phyloP scores from a whole-genome alignment of 768 basidiomycete genomes.

The Hysterangium stoloniferum region DNA sequence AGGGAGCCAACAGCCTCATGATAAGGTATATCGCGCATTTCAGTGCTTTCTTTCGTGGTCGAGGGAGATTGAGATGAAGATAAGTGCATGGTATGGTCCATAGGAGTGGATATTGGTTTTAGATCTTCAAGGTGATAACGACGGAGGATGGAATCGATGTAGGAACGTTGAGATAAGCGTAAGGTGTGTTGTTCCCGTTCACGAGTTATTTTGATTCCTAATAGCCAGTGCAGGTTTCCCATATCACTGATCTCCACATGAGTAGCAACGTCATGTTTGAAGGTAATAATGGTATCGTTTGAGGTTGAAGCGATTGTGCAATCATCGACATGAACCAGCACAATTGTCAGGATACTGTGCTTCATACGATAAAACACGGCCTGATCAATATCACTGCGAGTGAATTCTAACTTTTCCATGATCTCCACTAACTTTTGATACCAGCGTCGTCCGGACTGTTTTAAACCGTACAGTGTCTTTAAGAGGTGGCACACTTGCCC shows the following conservation, averaged over 20 bases:
- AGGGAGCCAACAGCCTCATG: conserved; percentile 16
- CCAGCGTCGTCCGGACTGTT: conserved; percentile 14
- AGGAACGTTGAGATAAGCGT: conserved; percentile 21
- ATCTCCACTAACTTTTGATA: conserved; percentile 7
- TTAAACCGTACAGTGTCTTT: conserved; percentile 14
- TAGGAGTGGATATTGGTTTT: conserved; percentile 23
- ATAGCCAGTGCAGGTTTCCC: conserved; percentile 23
- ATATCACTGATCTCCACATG: conserved; percentile 21
- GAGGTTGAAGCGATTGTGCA: conserved; percentile 9
- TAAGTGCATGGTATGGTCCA: conserved; percentile 23
- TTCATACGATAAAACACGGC: conserved; percentile 18
- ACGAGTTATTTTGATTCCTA: conserved; percentile 24
- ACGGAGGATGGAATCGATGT: conserved; percentile 25
- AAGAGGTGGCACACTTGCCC: not conserved
- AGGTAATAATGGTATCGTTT: not conserved
- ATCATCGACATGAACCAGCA: conserved; percentile 20
- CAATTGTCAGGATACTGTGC: conserved; percentile 6
- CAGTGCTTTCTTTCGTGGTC: not conserved
- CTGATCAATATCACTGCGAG: conserved; percentile 15
- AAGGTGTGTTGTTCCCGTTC: conserved; percentile 15
- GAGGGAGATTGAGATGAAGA: not conserved
- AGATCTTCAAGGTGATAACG: conserved; percentile 22
- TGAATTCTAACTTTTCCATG: conserved; percentile 9
- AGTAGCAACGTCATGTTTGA: conserved; percentile 14
- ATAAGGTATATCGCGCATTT: not conserved